These are phyloP conservation scores for Massariosphaeria phaeospora DNA, from an alignment of 495 filamentous ascomycete species.

Conservation along the genomic window DNA sequence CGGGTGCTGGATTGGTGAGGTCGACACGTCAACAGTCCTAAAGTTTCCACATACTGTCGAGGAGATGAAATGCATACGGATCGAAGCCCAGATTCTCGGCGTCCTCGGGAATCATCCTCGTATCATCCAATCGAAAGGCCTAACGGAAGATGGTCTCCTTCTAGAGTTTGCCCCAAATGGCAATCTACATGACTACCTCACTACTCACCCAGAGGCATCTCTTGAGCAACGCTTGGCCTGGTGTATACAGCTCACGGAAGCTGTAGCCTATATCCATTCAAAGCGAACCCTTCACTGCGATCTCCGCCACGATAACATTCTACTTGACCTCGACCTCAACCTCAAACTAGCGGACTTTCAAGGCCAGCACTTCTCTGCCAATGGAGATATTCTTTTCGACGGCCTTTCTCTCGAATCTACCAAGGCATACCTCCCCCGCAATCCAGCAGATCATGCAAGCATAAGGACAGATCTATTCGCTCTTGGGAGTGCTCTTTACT, in stretches of 20 bases:
- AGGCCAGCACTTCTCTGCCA: constrained; percentile 15
- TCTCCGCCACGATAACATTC: constrained; percentile 16
- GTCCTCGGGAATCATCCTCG: not conserved
- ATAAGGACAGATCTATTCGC: constrained; percentile 24
- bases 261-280: constrained; percentile 19
- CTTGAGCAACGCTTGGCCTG: constrained; percentile 11
- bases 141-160: constrained; percentile 9
- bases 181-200: constrained; percentile 14
- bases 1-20: too few species aligned
- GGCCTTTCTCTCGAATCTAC: constrained; percentile 19
- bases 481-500: constrained; percentile 8
- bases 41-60: constrained; percentile 9
- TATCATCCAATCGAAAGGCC: not conserved
- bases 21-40: constrained; percentile 4
- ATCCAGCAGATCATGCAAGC: constrained; percentile 15
- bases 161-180: constrained; percentile 18
- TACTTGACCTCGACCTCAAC: constrained; percentile 9
- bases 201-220: constrained; percentile 7
- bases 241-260: constrained; percentile 20
- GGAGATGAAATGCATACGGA: constrained; percentile 12
- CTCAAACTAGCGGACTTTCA: constrained; percentile 22
- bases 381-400: constrained; percentile 15
- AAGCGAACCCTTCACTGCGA: constrained; percentile 19
- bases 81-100: constrained; percentile 11
- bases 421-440: constrained; percentile 21